Evolutionary conservation across 2,329 filamentous ascomycete species (phyloP).

Genomic region (Aspergillus novofumigatus): DNA sequence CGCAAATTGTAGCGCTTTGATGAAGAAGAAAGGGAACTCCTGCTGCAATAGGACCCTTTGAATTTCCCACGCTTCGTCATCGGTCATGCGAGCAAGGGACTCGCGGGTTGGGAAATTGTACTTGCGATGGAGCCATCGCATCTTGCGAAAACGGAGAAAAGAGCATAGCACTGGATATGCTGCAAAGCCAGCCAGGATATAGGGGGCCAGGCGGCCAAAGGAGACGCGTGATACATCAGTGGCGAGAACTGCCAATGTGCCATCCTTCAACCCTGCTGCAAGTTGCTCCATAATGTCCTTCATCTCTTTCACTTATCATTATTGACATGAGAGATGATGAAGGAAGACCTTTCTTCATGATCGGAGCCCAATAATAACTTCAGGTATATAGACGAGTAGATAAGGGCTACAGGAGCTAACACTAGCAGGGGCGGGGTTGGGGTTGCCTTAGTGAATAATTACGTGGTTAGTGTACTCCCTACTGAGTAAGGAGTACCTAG

Average conservation of each 20-base stretch:
- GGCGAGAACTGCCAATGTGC: not conserved
- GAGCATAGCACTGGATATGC: constrained; percentile 26
- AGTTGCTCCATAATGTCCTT: not conserved
- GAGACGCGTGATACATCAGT: not conserved
- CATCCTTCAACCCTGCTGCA: not conserved
- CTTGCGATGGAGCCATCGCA: constrained; percentile 38
- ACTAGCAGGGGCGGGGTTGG: too few relatives aligned
- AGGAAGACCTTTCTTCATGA: not conserved
- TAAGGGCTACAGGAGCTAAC: not conserved
- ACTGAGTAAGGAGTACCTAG: too few relatives aligned
- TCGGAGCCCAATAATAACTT: not conserved
- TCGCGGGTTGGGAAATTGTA: constrained; percentile 45
- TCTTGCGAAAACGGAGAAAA: constrained; percentile 27
- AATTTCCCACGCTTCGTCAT: constrained; percentile 51
- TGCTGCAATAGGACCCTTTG: constrained; percentile 42
- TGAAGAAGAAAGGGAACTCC: constrained; percentile 54
- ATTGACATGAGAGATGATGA: not conserved
- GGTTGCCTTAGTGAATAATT: not conserved
- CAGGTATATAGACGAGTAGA: not conserved
- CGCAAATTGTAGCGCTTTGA: constrained; percentile 54
- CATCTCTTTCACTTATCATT: not conserved
- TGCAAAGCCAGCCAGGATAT: constrained; percentile 17
- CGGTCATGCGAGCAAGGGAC: constrained; percentile 51
- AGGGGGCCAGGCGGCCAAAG: constrained; percentile 19
- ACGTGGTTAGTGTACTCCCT: too few relatives aligned